Evolutionary conservation across 1,284 basidiomycete genomes (phyloP).

Genomic region (Macrocybe sp.): DNA sequence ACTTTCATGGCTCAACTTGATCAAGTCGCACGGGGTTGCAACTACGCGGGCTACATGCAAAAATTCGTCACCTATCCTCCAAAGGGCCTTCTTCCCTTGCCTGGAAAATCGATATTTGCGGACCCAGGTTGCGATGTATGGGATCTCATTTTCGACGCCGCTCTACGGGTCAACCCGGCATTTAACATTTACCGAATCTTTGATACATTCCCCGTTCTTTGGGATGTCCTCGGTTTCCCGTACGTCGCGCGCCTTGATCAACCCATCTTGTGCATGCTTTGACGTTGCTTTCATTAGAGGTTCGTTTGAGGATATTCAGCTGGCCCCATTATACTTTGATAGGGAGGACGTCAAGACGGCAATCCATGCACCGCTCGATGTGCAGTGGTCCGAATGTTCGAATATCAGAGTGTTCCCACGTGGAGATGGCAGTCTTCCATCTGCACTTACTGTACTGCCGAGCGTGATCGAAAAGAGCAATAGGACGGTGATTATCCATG

Average conservation of each 20-base stretch:
- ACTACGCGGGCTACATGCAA: conserved; percentile 58
- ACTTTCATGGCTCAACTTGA: conserved; percentile 60
- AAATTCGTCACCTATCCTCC: conserved; percentile 68
- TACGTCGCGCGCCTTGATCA: conserved; percentile 23
- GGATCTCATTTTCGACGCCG: conserved; percentile 56
- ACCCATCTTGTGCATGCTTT: not conserved
- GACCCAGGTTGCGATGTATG: conserved; percentile 61
- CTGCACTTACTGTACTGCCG: conserved; percentile 60
- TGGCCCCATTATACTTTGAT: conserved; percentile 61
- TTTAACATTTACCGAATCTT: conserved; percentile 76
- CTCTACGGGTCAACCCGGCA: conserved; percentile 61
- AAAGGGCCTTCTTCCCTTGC: conserved; percentile 50
- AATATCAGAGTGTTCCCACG: conserved; percentile 54
- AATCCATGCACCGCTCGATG: conserved; percentile 64
- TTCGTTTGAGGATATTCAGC: conserved; percentile 47
- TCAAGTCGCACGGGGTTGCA: conserved; percentile 45
- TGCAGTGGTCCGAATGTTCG: conserved; percentile 63
- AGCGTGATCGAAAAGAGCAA: conserved; percentile 73
- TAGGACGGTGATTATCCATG: conserved; percentile 66
- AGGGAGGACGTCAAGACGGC: conserved; percentile 64
- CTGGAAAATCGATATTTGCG: conserved; percentile 39
- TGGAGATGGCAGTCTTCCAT: conserved; percentile 57
- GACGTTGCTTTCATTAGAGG: conserved; percentile 34
- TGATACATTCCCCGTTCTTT: conserved; percentile 54
- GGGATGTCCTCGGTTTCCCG: conserved; percentile 79